Conservation (phyloP, 768 basidiomycete species). For the Crassisporium funariophilum region DNA sequence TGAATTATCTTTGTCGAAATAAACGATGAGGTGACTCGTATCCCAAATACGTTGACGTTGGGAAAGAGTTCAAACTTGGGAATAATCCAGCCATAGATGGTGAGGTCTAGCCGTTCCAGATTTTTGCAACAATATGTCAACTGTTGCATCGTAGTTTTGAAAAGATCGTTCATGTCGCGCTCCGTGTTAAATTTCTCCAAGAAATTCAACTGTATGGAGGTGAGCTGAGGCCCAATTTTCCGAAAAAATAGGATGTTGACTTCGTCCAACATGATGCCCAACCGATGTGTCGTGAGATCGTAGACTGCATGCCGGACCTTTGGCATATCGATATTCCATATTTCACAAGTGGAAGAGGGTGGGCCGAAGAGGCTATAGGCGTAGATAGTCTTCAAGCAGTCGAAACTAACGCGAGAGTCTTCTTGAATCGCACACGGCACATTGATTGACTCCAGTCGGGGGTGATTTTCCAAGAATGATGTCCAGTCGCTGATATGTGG, state of each 20-base stretch:
- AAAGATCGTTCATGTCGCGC: background rate
- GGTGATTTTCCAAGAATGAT: constrained; percentile 14
- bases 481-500: constrained; percentile 11
- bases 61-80: background rate
- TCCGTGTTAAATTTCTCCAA: background rate
- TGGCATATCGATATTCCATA: constrained; percentile 2
- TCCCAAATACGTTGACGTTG: background rate
- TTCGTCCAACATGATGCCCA: background rate
- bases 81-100: background rate
- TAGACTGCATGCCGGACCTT: constrained; percentile 8
- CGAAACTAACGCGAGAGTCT: background rate
- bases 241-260: constrained; percentile 2
- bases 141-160: background rate
- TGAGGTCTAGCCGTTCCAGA: background rate
- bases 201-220: constrained; percentile 15
- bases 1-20: background rate
- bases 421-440: background rate
- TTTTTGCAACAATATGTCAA: background rate
- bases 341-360: background rate
- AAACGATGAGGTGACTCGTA: background rate
- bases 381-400: constrained; percentile 11
- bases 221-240: constrained; percentile 3
- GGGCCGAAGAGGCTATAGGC: background rate
- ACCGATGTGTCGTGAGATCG: background rate
- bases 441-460: constrained; percentile 15